These are phyloP conservation scores for Nosema granulosis DNA, from an alignment of 371 early-diverging fungal species.

Conservation along the genomic window DNA sequence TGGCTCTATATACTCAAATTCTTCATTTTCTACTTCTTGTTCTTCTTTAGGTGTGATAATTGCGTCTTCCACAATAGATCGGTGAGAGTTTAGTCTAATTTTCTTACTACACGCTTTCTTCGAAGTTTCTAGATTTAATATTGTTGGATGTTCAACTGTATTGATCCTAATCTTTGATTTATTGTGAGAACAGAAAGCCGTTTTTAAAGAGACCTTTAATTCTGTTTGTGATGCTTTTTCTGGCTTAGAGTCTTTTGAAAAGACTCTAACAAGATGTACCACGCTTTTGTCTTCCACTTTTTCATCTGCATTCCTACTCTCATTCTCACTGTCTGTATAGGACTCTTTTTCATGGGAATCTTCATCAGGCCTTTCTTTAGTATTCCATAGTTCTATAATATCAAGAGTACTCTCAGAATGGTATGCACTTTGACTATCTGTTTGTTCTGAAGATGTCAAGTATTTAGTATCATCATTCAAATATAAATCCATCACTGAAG, in stretches of 20 bases:
- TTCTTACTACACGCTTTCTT: background rate
- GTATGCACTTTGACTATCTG: background rate
- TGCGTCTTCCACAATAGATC: background rate
- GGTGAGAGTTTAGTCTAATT: background rate
- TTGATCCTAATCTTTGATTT: background rate
- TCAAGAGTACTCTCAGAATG: background rate
- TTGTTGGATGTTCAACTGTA: background rate
- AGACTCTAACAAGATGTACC: background rate
- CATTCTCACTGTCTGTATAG: background rate
- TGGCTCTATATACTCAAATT: background rate
- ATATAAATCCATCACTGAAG: conserved; percentile 10
- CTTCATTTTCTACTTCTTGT: background rate
- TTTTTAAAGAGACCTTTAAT: background rate
- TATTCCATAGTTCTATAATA: background rate
- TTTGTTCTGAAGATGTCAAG: background rate
- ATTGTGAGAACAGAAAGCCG: background rate
- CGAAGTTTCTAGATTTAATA: background rate
- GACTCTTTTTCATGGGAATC: background rate
- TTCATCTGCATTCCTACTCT: background rate
- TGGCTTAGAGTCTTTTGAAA: too few species aligned
- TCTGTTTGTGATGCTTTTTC: too few species aligned
- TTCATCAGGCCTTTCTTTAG: background rate
- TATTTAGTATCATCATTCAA: background rate
- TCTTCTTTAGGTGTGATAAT: background rate
- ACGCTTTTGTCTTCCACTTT: background rate